Evolutionary conservation across 306 rosid species (phyloP).

Genomic region (Herpetospermum pedunculosum): DNA sequence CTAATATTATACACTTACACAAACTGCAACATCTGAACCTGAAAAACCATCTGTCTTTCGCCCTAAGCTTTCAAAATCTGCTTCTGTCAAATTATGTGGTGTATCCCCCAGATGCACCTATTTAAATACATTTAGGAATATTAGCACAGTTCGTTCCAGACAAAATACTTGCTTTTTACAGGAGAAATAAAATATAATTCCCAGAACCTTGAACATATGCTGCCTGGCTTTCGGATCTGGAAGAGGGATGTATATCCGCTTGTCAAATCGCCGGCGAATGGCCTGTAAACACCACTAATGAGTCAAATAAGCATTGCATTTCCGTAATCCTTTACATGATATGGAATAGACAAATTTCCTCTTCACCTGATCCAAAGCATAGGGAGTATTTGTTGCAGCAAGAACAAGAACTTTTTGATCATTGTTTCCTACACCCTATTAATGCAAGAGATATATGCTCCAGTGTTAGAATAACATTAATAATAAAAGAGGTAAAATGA

Average conservation of each 20-base stretch:
- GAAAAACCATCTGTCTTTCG: slow-evolving; percentile 84
- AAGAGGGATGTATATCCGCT: slow-evolving; percentile 96
- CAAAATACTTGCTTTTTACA: background rate
- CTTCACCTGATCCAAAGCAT: slow-evolving; percentile 90
- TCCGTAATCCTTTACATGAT: slow-evolving; percentile 4
- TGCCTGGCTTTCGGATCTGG: slow-evolving; percentile 94
- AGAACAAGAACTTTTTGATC: slow-evolving; percentile 98
- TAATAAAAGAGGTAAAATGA: background rate
- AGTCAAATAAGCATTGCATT: slow-evolving; percentile 15
- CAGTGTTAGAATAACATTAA: background rate
- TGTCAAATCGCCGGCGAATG: slow-evolving; percentile 93
- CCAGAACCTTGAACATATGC: slow-evolving; percentile 83
- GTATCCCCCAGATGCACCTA: slow-evolving; percentile 99
- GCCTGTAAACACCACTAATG: slow-evolving; percentile 51
- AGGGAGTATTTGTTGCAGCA: slow-evolving; percentile 98
- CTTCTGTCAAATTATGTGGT: slow-evolving; percentile 76
- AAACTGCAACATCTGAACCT: slow-evolving; percentile 91
- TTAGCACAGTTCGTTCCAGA: background rate
- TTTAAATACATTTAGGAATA: slow-evolving; percentile 16
- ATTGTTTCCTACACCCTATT: slow-evolving; percentile 88
- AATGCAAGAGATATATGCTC: slow-evolving; percentile 10
- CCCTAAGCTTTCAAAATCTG: slow-evolving; percentile 80
- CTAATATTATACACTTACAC: slow-evolving; percentile 46
- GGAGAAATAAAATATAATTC: slow-evolving; percentile 10
- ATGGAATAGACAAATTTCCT: background rate